Evolutionary conservation across 208 protist species (phyloP), one percentile per base, ranked within the genome.

Genomic region (Trypanosoma caninum): DNA sequence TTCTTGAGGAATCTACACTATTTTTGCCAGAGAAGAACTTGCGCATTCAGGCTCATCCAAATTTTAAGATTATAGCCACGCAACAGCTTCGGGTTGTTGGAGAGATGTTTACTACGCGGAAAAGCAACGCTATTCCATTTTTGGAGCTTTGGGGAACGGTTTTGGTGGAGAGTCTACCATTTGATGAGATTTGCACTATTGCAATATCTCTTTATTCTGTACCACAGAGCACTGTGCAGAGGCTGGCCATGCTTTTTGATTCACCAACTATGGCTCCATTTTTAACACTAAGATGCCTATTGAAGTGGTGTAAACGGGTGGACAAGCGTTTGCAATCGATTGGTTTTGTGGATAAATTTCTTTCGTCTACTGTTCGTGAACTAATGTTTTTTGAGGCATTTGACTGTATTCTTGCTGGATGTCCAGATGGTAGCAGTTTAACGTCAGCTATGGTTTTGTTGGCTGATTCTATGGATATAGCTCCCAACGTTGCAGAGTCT

Each of bases 21-120:
- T 98, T 98, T 69, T 81, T 99, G 46, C 89, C 98, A 0, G 93
- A 97, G 30, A 93, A 99, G 57, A 97, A 96, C 65, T 84, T 93
- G 52, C 79, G 84, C 20, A 84, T 99, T 47, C 28, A 61, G 4
- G 80, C 87, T 11, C 89, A 95, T 59, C 74, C 78, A 3, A 78
- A 84, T 35, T 97, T 97, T 57, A 91, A 89, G 46, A 76, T 97
- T 22, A 87, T 97, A 54, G 92, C 87, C 2, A 97, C 92, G 11
- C 86, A 94, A 54, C 84, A 90, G 58, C 63, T 94, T 18, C 80
- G 80, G 54, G 47, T 70, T 10, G 77, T 81, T 27, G 86, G 84
- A 8, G 52, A 67, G 22, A 57, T 74, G 0, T 23, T 89, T 13
- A 69, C 84, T 7, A 79, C 88, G 0, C 69, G 77, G 7, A 89